Conservation (phyloP, 164 flowering plant species). For the Taxillus chinensis region DNA sequence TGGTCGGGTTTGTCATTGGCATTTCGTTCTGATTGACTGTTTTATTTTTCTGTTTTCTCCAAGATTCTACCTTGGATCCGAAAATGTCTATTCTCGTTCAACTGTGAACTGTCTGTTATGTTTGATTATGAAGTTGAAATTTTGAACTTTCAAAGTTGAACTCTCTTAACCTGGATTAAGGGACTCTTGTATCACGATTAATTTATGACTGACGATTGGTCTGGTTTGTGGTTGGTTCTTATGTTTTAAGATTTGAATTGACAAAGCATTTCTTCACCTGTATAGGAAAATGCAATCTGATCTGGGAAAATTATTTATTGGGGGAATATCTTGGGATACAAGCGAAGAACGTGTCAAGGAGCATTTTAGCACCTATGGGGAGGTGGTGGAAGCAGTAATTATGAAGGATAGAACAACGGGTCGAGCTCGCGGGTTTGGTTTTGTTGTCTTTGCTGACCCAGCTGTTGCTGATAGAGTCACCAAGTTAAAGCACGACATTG, state of each 20-base stretch:
- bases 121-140: not conserved
- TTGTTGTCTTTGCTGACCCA: constrained; percentile 79
- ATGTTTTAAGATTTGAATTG: constrained; percentile 7
- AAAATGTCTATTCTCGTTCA: not conserved
- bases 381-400: constrained; percentile 81
- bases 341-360: constrained; percentile 74
- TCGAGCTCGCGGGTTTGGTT: constrained; percentile 91
- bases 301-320: constrained; percentile 85
- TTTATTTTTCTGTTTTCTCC: too few relatives aligned
- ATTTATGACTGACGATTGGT: not conserved
- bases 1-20: too few relatives aligned
- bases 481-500: constrained; percentile 71
- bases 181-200: not conserved
- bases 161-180: not conserved
- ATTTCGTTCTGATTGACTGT: too few relatives aligned
- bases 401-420: constrained; percentile 87
- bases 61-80: too few relatives aligned
- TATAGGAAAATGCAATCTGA: constrained; percentile 68
- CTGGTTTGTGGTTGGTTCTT: constrained; percentile 1
- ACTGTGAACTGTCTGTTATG: not conserved
- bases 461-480: constrained; percentile 76
- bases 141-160: not conserved
- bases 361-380: constrained; percentile 66
- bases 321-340: constrained; percentile 93
- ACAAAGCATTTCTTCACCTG: constrained; percentile 10